Evolutionary conservation across 805 yeast genomes (phyloP), one percentile per base, ranked within the genome.

Genomic region (Yamadazyma endophytica): DNA sequence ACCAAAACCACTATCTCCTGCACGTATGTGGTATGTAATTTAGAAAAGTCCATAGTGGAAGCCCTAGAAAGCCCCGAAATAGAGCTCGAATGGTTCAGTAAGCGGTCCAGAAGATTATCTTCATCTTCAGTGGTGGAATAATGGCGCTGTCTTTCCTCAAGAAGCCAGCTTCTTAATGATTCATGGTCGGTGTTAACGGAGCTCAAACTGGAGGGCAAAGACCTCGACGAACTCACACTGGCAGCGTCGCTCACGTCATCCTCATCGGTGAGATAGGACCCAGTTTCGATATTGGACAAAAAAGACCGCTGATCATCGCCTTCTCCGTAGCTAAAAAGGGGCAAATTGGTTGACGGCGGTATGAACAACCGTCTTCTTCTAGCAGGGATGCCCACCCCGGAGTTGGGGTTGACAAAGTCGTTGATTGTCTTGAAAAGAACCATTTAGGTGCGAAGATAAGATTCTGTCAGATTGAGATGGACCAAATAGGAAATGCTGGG

Each of bases 231-330:
- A 27, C 62, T 50, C 5, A 65, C 58, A 46, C 69, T 64, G 17
- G 64, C 70, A 4, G 52, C 54, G 40, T 66, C 72, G 32, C 67
- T 59, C 11, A 49, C 49, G 12, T 50, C 58, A 2, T 47, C 54
- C 17, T 47, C 44, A 8, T 44, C 50, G 5, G 51, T 49, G 3
- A 50, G 43, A 17, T 50, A 57, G 13, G 64, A 57, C 4, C 63
- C 56, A 12, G 54, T 50, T 35, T 62, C 68, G 18, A 60, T 59
- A 13, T 56, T 43, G 11, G 69, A 62, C n/a, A 66, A 43, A 36
- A 66, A 66, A 6, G 69, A 61, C 19, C 71, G 43, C 42, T 63
- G 69, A 45, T 65, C 70, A 17, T 62, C 68, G 2, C 65, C 70
- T 4, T 50, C 61, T 5, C 72, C 72, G 40, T 64, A 64, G 31